These are phyloP conservation scores for Leptographium galeiforme DNA, from an alignment of 2,329 filamentous ascomycete species.

Conservation along the genomic window DNA sequence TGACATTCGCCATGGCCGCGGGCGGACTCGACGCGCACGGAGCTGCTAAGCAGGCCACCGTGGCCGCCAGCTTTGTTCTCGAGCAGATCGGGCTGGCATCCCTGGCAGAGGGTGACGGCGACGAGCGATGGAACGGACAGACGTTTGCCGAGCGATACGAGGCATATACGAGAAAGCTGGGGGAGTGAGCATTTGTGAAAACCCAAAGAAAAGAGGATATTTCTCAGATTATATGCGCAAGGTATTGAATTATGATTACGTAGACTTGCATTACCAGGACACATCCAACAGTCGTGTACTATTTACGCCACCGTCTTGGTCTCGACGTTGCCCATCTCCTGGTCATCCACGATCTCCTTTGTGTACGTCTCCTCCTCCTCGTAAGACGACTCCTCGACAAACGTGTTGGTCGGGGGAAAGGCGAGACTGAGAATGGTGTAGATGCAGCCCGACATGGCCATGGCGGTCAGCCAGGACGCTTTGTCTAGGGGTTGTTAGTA, in stretches of 20 bases:
- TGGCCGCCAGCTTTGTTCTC: constrained; percentile 1
- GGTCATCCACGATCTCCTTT: neutral
- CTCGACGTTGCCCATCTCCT: neutral
- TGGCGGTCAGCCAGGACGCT: constrained; percentile 3
- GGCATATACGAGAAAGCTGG: neutral
- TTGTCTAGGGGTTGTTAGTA: neutral
- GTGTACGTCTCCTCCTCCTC: constrained; percentile 1
- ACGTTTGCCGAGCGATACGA: neutral
- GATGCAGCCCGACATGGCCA: neutral
- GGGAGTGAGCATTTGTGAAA: neutral
- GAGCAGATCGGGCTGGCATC: constrained; percentile 3
- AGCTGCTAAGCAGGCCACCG: neutral
- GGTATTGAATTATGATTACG: neutral
- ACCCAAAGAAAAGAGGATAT: too few species aligned
- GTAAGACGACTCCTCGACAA: constrained; percentile 1
- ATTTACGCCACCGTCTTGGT: neutral
- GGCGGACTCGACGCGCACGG: neutral
- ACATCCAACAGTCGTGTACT: too few species aligned
- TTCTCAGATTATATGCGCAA: neutral
- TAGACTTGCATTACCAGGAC: too few species aligned
- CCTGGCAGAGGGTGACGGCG: neutral
- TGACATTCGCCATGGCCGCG: neutral
- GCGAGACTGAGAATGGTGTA: neutral
- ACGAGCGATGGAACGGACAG: neutral
- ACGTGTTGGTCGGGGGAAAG: neutral